Percentiles rank a stretch among this genome's conserved stretches.
Conservation (phyloP, 1,284 basidiomycete species). For the Meripilus lineatus region DNA sequence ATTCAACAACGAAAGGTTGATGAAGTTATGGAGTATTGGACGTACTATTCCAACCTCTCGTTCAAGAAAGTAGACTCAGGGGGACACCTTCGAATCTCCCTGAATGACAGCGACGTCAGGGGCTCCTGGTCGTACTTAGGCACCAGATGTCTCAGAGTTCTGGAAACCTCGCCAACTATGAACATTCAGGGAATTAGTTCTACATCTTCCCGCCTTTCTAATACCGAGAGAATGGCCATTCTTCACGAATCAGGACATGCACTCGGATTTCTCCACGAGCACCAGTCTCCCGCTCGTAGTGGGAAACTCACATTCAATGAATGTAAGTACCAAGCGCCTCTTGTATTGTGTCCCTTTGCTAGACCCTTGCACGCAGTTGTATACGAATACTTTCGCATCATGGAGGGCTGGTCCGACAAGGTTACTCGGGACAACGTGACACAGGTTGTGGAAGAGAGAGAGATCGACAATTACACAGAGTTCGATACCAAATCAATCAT, state of each 20-base stretch:
- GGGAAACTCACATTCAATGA: no score
- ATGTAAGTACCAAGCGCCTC: no score
- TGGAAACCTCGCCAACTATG: slow-evolving; percentile 14
- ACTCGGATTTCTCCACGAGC: slow-evolving; percentile 29
- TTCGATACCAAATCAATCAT: slow-evolving; percentile 15
- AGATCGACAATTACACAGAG: slow-evolving; percentile 17
- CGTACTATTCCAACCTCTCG: slow-evolving; percentile 1
- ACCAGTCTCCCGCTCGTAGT: slow-evolving; percentile 28
- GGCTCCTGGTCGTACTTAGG: slow-evolving; percentile 10
- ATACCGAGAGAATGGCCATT: slow-evolving; percentile 12
- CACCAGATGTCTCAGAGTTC: background rate
- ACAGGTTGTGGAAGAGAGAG: no score
- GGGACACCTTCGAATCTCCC: slow-evolving; percentile 10
- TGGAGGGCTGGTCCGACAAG: no score
- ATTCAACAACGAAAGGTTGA: slow-evolving; percentile 2
- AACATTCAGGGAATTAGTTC: slow-evolving; percentile 19
- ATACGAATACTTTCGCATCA: no score
- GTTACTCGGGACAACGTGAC: no score
- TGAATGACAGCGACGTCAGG: slow-evolving; percentile 1
- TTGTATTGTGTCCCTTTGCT: no score
- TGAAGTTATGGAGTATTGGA: slow-evolving; percentile 6
- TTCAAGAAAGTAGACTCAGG: background rate
- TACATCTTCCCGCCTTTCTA: background rate
- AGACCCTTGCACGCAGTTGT: no score
- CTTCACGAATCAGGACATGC: slow-evolving; percentile 30